These are phyloP conservation scores for Coniochaeta prunicola DNA, from an alignment of 2,329 filamentous ascomycete genomes.

Conservation along the genomic window DNA sequence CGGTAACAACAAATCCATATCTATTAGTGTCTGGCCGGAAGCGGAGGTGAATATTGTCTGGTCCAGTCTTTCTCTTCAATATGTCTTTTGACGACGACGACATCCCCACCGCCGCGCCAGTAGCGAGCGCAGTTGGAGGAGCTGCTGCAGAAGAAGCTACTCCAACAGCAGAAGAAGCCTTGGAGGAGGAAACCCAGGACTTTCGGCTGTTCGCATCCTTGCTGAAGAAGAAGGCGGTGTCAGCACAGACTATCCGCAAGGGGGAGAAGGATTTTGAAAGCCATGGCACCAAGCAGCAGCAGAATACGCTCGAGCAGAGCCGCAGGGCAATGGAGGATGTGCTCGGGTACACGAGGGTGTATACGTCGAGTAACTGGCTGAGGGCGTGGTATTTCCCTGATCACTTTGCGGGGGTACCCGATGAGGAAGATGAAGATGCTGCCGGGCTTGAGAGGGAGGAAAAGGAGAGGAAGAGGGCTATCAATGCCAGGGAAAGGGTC, in stretches of 20 bases:
- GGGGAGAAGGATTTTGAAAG: conserved; percentile 97
- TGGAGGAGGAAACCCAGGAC: conserved; percentile 78
- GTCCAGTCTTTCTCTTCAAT: neutral
- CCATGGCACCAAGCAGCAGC: conserved; percentile 79
- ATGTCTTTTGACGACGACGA: conserved; percentile 23
- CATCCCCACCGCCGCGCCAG: conserved; percentile 10
- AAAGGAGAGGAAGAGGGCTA: conserved; percentile 11
- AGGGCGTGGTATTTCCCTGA: conserved; percentile 70
- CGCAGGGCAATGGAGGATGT: conserved; percentile 85
- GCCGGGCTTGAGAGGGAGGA: conserved; percentile 4
- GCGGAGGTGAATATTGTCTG: neutral
- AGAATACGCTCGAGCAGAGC: conserved; percentile 69
- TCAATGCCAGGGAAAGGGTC: conserved; percentile 37
- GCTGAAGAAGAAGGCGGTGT: conserved; percentile 42
- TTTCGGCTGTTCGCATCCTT: conserved; percentile 64
- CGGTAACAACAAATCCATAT: neutral
- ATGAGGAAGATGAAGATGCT: conserved; percentile 16
- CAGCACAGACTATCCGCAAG: conserved; percentile 67
- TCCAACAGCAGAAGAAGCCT: conserved; percentile 45
- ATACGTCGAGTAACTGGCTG: conserved; percentile 58
- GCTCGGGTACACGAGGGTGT: conserved; percentile 67
- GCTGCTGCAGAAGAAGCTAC: conserved; percentile 22
- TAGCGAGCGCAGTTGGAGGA: conserved; percentile 11
- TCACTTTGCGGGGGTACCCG: conserved; percentile 31
- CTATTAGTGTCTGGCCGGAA: neutral